Base-by-base conservation (phyloP, 108 stramenopile species). In the Pseudonitzschia multiseries region DNA sequence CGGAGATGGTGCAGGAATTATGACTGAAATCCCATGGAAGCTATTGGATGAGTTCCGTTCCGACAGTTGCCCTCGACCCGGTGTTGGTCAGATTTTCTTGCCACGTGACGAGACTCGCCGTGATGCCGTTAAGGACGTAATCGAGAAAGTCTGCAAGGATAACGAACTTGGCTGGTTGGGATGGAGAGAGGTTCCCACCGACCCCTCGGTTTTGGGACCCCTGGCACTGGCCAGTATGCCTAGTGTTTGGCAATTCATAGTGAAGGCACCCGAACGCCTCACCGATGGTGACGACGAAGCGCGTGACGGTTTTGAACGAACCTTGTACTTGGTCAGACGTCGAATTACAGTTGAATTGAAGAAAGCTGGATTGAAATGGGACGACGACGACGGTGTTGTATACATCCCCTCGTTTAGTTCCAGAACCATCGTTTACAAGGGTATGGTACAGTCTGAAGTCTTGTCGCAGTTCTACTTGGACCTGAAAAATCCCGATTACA, bases 21-120 rank as follows among this genome's bases (percentile, higher is more conserved):
- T 98, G 90, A 97, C 96, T 26, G 90, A 90, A 72, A 93, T 99
- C 48, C 98, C 98, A 18, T 96, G 96, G 94, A 88, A 89, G 57
- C 86, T 99, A 42, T 89, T 93, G 62, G 57, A 69, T 2, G 84
- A 90, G 42, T 95, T 80, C 69, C 68, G 79, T 22, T 84, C 86
- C 15, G 86, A 89, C 15, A 56, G 72, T 56, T 87, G 89, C 59
- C 86, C 84, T 8, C 71, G 88, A 67, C 94, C 94, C 20, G 92
- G 94, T 51, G 94, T 95, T 42, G 97, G 96, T 22, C 97, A 96
- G 89, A 68, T 97, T 56, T 98, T 98, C 82, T 73, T 97, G 15
- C 97, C 97, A 4, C 88, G 82, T n/a, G 85, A 95, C 36, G 87
- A 78, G 18, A 82, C 73, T 24, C 83, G 88, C n/a, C 78, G 93